A percentile compares a stretch with the other conserved stretches of the same genome.
Conservation (phyloP, 2,329 filamentous ascomycete species). For the Penicillium sp. region DNA sequence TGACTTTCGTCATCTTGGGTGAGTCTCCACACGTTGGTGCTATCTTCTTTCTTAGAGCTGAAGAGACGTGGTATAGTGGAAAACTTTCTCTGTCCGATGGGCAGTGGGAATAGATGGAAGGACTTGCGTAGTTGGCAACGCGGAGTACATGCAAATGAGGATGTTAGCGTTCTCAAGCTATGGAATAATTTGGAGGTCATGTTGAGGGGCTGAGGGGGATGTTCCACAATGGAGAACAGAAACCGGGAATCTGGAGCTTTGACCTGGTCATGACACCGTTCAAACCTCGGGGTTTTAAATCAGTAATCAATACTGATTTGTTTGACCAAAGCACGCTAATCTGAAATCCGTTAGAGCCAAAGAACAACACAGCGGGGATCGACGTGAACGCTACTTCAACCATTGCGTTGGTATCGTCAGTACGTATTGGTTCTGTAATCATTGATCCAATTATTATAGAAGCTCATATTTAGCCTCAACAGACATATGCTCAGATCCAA, state of each 20-base stretch:
- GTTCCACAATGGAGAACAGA: neutral
- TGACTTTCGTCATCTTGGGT: neutral
- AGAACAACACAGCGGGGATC: too few relatives aligned
- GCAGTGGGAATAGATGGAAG: neutral
- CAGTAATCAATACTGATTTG: neutral
- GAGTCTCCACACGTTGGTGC: neutral
- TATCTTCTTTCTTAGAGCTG: neutral
- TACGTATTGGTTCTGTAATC: neutral
- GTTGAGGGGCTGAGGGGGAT: neutral
- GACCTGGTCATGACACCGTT: neutral
- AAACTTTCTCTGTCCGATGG: neutral
- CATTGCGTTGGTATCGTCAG: neutral
- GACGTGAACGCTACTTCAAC: neutral
- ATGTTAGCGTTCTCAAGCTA: neutral
- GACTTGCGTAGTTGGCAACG: neutral
- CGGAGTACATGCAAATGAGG: neutral
- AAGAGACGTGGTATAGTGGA: neutral
- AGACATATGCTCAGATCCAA: neutral
- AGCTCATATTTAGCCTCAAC: neutral
- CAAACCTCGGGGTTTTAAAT: neutral
- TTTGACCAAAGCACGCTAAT: neutral
- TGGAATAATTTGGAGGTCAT: neutral
- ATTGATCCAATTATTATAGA: neutral
- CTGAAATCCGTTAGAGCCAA: neutral
- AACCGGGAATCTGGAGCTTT: neutral